Base-by-base conservation (phyloP, 2,329 filamentous ascomycete species). In the Pseudocercospora cruenta region DNA sequence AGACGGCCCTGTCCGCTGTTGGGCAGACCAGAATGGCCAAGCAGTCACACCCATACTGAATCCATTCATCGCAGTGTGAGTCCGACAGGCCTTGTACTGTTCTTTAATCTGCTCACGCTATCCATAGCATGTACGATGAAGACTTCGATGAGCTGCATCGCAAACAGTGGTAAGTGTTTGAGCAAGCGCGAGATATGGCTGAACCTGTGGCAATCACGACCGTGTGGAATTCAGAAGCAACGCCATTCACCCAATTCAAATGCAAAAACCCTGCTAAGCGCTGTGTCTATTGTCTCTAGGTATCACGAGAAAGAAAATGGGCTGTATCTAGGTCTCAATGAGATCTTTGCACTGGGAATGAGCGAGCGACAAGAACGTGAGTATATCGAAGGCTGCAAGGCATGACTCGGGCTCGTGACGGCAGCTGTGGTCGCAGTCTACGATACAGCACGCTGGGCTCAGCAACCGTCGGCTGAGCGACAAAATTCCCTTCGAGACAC, bases 31-130 rank as follows among this genome's bases (percentile, higher is more conserved):
- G 55, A 43, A 21, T 19, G 28, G 19, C 1, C n/a, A 39, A 9
- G 19, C 2, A 1, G 33, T 58, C 9, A 36, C 55, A 8, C 55
- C 33, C 22, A 58, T 58, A 6, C 55, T 58, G 31, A 58, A 58
- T 39, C 55, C 55, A 19, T 58, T 58, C 33, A 19, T 58, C 14
- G 55, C 55, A 43, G n/a, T 58, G 55, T 58, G 6, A 43, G 55
- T 36, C n/a, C 5, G 31, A 1, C 26, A 28, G 16, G 4, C 22
- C 16, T 55, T 4, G 10, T 26, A 4, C 14, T 54, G 9, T 2
- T 26, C 6, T 16, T 7, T 26, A 16, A 7, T 26, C 10, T 19
- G 16, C 51, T 55, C 12, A 55, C 16, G 39, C 24, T 55, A 3
- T 31, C 26, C 4, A 31, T 4, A 55, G 51, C 26, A 55, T n/a